phyloP scores from a whole-genome alignment of 2,329 filamentous ascomycete genomes.

The Alternaria hordeiaustralica region DNA sequence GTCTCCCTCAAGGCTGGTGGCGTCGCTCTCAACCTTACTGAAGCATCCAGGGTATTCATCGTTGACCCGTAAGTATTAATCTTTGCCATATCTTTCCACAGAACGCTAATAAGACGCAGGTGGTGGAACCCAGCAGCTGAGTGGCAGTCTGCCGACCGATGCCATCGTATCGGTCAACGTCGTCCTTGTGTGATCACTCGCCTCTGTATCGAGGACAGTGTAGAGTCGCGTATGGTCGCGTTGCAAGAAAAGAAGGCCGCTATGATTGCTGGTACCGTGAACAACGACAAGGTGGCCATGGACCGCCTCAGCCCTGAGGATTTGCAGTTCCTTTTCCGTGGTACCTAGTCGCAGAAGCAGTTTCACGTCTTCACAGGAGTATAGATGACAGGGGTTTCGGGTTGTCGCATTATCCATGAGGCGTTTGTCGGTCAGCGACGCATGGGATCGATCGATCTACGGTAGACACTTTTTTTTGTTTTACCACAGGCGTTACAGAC shows the following conservation, averaged over 20 bases:
- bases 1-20: slow-evolving; percentile 96
- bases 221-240: slow-evolving; percentile 93
- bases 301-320: slow-evolving; percentile 90
- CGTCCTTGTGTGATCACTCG: slow-evolving; percentile 93
- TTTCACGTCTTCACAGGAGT: not conserved
- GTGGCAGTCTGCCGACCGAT: slow-evolving; percentile 90
- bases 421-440: not conserved
- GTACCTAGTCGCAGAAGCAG: slow-evolving; percentile 54
- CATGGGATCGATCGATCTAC: not conserved
- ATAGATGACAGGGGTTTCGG: not conserved
- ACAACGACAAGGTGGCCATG: slow-evolving; percentile 88
- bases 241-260: slow-evolving; percentile 98
- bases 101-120: slow-evolving; percentile 54
- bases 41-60: slow-evolving; percentile 94
- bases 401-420: slow-evolving; percentile 3
- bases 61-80: slow-evolving; percentile 79
- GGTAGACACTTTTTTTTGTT: not conserved
- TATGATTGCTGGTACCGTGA: slow-evolving; percentile 97
- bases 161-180: slow-evolving; percentile 91
- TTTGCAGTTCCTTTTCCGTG: slow-evolving; percentile 95
- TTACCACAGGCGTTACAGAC: not conserved
- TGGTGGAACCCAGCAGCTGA: slow-evolving; percentile 99
- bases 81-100: not conserved
- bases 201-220: slow-evolving; percentile 94
- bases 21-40: slow-evolving; percentile 92